Percentiles rank a stretch among this genome's conserved stretches.
Conservation (phyloP, 257 asterid species). For the Solanum sitiens region DNA sequence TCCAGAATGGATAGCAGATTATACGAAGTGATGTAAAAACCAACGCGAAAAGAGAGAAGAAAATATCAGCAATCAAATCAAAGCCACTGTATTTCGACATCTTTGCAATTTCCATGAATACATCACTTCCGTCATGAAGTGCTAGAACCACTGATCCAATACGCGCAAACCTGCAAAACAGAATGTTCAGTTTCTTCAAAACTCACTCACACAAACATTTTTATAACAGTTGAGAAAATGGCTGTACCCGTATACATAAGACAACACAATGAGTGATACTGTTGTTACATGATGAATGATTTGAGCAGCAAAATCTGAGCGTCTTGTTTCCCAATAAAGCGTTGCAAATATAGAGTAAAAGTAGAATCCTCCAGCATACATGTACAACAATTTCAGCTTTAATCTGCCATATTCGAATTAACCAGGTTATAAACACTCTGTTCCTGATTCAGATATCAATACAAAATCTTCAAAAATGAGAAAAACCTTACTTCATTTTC, state of each 20-base stretch:
- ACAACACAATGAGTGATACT: constrained; percentile 6
- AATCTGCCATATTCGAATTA: constrained; percentile 1
- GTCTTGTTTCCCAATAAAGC: constrained; percentile 21
- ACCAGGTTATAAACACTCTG: background rate
- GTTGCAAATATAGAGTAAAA: constrained; percentile 19
- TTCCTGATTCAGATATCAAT: background rate
- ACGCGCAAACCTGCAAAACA: constrained; percentile 10
- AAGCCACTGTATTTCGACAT: constrained; percentile 20
- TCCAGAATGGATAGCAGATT: constrained; percentile 19
- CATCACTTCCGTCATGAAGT: constrained; percentile 28
- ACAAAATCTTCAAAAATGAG: background rate
- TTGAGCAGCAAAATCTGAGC: constrained; percentile 14
- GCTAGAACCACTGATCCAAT: constrained; percentile 23
- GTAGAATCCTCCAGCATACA: constrained; percentile 31
- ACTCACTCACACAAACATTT: background rate
- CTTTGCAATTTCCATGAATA: constrained; percentile 27
- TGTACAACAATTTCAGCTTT: constrained; percentile 20
- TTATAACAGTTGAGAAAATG: background rate
- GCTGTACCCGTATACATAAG: constrained; percentile 15
- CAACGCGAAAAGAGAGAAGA: constrained; percentile 9
- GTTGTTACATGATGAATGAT: constrained; percentile 23
- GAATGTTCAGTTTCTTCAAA: background rate
- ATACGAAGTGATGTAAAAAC: constrained; percentile 17
- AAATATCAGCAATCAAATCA: constrained; percentile 7
- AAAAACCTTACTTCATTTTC: constrained; percentile 14